These are phyloP conservation scores for Cryptococcus jaspeensis DNA, from an alignment of 1,284 basidiomycete species.

Conservation along the genomic window DNA sequence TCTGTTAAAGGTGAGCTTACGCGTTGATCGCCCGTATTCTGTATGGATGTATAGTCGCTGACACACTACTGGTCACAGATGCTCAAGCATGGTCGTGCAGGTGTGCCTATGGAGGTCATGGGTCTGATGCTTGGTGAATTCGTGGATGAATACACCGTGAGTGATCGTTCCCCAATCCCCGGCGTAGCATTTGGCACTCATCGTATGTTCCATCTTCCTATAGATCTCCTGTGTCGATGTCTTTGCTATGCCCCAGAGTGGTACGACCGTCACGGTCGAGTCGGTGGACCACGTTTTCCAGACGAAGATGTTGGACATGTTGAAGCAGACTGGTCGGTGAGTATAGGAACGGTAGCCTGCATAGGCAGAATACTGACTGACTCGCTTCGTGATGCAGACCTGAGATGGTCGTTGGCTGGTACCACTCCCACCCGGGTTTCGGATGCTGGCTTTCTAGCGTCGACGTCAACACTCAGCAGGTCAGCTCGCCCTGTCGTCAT, in stretches of 20 bases:
- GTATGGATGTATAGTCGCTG: slow-evolving; percentile 2
- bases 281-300: slow-evolving; percentile 99
- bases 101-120: slow-evolving; percentile 99
- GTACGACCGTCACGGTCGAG: slow-evolving; percentile 97
- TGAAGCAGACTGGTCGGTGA: slow-evolving; percentile 97
- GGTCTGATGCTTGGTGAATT: slow-evolving; percentile 99
- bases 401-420: slow-evolving; percentile 99
- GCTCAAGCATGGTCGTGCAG: slow-evolving; percentile 98
- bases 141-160: slow-evolving; percentile 95
- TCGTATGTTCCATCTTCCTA: background rate
- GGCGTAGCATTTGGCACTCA: background rate
- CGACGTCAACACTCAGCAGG: slow-evolving; percentile 99
- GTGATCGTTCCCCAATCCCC: slow-evolving; percentile 14
- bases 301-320: slow-evolving; percentile 97
- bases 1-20: slow-evolving; percentile 72
- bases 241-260: slow-evolving; percentile 99
- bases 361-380: slow-evolving; percentile 1
- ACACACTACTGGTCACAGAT: slow-evolving; percentile 61
- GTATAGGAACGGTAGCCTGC: slow-evolving; percentile 31
- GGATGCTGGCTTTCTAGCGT: slow-evolving; percentile 99
- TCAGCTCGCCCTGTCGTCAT: slow-evolving; percentile 43
- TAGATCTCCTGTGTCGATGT: slow-evolving; percentile 86
- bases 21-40: background rate
- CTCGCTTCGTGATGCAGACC: slow-evolving; percentile 59
- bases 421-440: slow-evolving; percentile 99